Percentiles rank a stretch among this genome's conserved stretches.
Evolutionary conservation across 495 filamentous ascomycete species (phyloP).

Genomic region (Baudoinia panamericana): DNA sequence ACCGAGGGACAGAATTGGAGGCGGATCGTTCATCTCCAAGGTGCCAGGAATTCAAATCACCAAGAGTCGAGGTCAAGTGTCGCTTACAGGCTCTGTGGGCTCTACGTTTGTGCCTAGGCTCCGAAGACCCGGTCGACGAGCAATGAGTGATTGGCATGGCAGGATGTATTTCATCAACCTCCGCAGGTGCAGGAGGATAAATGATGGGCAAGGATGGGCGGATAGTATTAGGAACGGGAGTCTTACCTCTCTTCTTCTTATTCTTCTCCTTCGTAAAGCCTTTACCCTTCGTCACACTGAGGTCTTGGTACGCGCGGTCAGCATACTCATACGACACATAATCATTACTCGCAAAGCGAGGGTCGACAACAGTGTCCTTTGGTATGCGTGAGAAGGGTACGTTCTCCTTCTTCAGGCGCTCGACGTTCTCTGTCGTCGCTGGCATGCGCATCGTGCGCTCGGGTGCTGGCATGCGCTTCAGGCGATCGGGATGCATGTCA

Average conservation of each 20-base stretch:
- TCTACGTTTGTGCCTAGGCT: no score
- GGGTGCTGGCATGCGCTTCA: slow-evolving; percentile 2
- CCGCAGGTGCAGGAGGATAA: no score
- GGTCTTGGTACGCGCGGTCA: slow-evolving; percentile 68
- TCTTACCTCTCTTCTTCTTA: slow-evolving; percentile 71
- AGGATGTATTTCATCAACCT: no score
- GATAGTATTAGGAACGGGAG: slow-evolving; percentile 21
- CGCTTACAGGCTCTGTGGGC: no score
- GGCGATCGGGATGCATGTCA: slow-evolving; percentile 16
- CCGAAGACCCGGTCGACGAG: no score
- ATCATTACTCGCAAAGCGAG: slow-evolving; percentile 48
- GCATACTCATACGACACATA: slow-evolving; percentile 81
- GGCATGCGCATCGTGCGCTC: not conserved
- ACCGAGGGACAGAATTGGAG: no score
- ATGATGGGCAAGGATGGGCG: not conserved
- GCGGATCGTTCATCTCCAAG: no score
- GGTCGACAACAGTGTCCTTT: slow-evolving; percentile 45
- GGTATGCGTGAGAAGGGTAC: slow-evolving; percentile 53
- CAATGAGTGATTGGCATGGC: no score
- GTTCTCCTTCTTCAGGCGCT: slow-evolving; percentile 39
- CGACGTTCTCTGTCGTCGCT: slow-evolving; percentile 6
- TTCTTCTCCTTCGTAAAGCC: slow-evolving; percentile 99
- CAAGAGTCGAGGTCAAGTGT: no score
- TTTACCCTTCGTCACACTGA: slow-evolving; percentile 85
- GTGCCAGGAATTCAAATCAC: no score